Evolutionary conservation across 306 rosid species (phyloP).

Genomic region (Citrullus mucosospermus): DNA sequence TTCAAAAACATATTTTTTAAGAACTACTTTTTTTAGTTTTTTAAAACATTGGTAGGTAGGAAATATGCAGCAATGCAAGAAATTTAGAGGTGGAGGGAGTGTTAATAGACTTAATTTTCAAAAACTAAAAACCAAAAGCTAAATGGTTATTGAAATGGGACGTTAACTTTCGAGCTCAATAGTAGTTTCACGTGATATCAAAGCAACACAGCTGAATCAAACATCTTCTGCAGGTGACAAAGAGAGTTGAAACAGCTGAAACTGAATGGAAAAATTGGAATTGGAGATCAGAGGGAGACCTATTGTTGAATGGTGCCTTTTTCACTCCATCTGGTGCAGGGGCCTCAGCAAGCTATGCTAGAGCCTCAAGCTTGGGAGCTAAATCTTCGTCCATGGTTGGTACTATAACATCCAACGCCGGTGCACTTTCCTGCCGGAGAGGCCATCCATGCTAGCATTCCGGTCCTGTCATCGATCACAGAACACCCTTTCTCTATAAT

Average conservation of each 20-base stretch:
- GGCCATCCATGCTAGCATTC: conserved; percentile 59
- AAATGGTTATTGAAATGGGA: too few relatives aligned
- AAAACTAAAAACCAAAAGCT: too few relatives aligned
- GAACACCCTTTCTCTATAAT: conserved; percentile 9
- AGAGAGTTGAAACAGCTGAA: conserved; percentile 76
- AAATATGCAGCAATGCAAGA: too few relatives aligned
- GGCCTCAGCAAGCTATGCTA: conserved; percentile 88
- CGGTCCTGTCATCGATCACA: background rate
- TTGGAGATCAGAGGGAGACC: conserved; percentile 96
- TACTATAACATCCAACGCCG: conserved; percentile 70
- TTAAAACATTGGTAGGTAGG: too few relatives aligned
- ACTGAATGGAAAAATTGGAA: conserved; percentile 70
- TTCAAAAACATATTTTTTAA: too few relatives aligned
- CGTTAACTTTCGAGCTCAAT: background rate
- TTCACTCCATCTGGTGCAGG: conserved; percentile 98
- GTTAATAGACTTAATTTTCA: too few relatives aligned
- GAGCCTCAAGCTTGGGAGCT: conserved; percentile 98
- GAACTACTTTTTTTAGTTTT: too few relatives aligned
- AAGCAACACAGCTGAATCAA: background rate
- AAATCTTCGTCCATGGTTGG: conserved; percentile 90
- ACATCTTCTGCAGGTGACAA: conserved; percentile 47
- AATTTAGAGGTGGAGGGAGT: too few relatives aligned
- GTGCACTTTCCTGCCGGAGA: conserved; percentile 71
- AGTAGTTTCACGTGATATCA: background rate
- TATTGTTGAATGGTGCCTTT: conserved; percentile 73